Percentiles rank a stretch among this genome's conserved stretches.
phyloP scores from a whole-genome alignment of 805 yeast species.

The Lachancea sp. region DNA sequence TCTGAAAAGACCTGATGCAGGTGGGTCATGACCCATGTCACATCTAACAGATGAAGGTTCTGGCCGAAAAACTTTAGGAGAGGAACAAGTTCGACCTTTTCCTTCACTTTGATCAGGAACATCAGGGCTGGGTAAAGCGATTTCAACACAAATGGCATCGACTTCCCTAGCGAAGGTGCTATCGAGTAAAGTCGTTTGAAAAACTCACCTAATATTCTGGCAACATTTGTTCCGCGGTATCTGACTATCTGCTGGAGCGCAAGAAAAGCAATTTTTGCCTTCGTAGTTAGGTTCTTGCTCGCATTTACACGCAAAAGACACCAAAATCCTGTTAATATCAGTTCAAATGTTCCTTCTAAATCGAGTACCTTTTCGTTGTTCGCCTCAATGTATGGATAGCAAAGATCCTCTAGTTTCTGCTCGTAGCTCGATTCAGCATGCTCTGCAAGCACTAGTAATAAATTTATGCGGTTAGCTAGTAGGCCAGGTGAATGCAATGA shows the following conservation, averaged over 20 bases:
- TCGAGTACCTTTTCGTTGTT: background rate
- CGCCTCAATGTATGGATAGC: conserved; percentile 13
- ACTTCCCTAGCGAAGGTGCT: conserved; percentile 5
- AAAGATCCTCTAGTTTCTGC: conserved; percentile 18
- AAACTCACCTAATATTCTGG: conserved; percentile 8
- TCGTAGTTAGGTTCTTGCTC: conserved; percentile 12
- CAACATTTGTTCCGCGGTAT: background rate
- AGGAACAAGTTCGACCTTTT: background rate
- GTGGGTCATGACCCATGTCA: conserved; percentile 21
- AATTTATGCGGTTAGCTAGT: conserved; percentile 26
- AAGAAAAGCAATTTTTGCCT: conserved; percentile 10
- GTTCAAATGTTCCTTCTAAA: conserved; percentile 2
- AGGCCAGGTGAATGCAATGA: conserved; percentile 15
- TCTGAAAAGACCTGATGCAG: conserved; percentile 19
- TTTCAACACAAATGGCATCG: conserved; percentile 10
- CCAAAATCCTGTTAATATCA: conserved; percentile 11
- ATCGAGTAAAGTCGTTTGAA: conserved; percentile 7
- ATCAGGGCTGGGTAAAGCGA: conserved; percentile 12
- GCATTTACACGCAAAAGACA: conserved; percentile 10
- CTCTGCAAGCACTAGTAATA: conserved; percentile 20
- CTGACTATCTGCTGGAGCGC: conserved; percentile 5
- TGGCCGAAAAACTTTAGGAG: conserved; percentile 6
- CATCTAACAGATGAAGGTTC: conserved; percentile 8
- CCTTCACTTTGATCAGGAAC: conserved; percentile 2
- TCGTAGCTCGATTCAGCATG: conserved; percentile 19